Percentiles rank a stretch among this genome's conserved stretches.
Conservation (phyloP, 225 moss, liverwort and hornwort species). For the Pseudisothecium myosuroides region DNA sequence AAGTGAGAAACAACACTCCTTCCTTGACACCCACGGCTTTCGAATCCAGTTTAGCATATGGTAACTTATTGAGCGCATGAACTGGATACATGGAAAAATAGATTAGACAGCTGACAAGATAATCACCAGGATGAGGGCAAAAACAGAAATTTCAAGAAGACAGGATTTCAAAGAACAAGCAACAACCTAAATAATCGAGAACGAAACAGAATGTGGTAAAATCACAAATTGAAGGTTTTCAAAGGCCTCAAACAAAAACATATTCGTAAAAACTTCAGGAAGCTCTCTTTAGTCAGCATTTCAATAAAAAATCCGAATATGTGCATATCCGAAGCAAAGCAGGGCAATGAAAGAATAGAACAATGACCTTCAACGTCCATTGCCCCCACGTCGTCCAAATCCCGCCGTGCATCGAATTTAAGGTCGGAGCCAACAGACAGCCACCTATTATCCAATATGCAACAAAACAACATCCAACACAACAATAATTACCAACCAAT, state of each 20-base stretch:
- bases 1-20: slow-evolving; percentile 94
- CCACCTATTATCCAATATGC: slow-evolving; percentile 58
- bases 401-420: slow-evolving; percentile 94
- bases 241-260: not conserved
- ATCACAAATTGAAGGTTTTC: not conserved
- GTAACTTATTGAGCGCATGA: slow-evolving; percentile 95
- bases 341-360: not conserved
- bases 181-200: not conserved
- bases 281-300: not conserved
- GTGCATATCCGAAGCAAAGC: not conserved
- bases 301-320: not conserved
- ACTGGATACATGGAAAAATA: slow-evolving; percentile 45
- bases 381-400: slow-evolving; percentile 95
- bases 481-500: not conserved
- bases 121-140: not conserved
- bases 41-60: slow-evolving; percentile 92
- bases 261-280: not conserved
- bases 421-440: slow-evolving; percentile 98
- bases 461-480: not conserved
- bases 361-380: slow-evolving; percentile 57
- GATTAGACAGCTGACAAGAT: slow-evolving; percentile 3
- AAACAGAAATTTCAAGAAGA: not conserved
- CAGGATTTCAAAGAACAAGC: not conserved
- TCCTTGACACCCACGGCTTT: slow-evolving; percentile 86
- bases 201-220: not conserved